A percentile compares a stretch with the other conserved stretches of the same genome.
Conservation (phyloP, 768 basidiomycete genomes). For the Mycena leptocephala region DNA sequence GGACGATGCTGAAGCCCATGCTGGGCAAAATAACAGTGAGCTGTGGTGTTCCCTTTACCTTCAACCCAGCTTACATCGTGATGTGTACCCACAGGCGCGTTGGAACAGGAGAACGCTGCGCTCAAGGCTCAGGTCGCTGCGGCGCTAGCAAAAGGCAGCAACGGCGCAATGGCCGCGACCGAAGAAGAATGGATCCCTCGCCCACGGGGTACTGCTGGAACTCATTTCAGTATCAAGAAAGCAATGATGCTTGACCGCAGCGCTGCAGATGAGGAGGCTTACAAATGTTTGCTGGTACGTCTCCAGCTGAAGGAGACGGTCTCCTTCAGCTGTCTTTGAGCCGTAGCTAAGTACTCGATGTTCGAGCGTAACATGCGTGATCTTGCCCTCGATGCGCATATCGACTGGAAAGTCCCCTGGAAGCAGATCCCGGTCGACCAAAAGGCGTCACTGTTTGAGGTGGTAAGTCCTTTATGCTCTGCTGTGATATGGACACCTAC, state of each 20-base stretch:
- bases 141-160: too few species aligned
- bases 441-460: constrained; percentile 18
- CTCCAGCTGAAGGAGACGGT: too few species aligned
- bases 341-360: not conserved
- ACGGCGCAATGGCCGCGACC: too few species aligned
- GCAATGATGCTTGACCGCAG: not conserved
- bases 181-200: not conserved
- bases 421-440: not conserved
- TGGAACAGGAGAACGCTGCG: too few species aligned
- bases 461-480: not conserved
- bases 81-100: too few species aligned
- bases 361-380: constrained; percentile 27
- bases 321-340: too few species aligned
- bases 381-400: constrained; percentile 11
- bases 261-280: constrained; percentile 29
- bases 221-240: not conserved
- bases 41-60: too few species aligned
- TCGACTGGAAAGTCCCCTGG: constrained; percentile 30
- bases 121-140: too few species aligned
- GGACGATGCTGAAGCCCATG: too few species aligned
- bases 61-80: too few species aligned
- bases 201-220: not conserved
- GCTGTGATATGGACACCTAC: not conserved
- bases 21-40: too few species aligned
- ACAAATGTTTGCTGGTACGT: not conserved